These are phyloP conservation scores for Microdochium nivale DNA, from an alignment of 2,329 filamentous ascomycete genomes.

Conservation along the genomic window DNA sequence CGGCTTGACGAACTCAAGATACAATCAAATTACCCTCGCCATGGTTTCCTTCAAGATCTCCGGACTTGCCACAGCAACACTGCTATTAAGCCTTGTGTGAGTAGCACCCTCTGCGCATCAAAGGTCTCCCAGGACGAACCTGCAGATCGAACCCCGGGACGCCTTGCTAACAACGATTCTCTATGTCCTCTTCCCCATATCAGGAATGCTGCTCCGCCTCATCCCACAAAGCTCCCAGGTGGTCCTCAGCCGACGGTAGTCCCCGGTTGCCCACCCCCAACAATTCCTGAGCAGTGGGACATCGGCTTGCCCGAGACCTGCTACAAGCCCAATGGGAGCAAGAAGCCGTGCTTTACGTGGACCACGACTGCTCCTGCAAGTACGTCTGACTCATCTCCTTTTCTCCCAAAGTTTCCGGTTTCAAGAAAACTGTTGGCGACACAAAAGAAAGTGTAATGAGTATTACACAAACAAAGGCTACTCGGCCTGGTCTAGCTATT, in stretches of 20 bases:
- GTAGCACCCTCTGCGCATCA: too few relatives aligned
- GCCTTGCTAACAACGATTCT: neutral
- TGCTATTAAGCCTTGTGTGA: too few relatives aligned
- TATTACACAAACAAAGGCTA: too few relatives aligned
- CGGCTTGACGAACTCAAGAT: too few relatives aligned
- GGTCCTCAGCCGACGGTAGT: neutral
- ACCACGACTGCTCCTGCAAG: constrained; percentile 6
- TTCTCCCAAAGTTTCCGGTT: neutral
- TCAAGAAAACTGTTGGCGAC: too few relatives aligned
- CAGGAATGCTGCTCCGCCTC: neutral
- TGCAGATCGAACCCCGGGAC: too few relatives aligned
- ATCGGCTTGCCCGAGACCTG: neutral
- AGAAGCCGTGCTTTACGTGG: neutral
- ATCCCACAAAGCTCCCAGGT: neutral
- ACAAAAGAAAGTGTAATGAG: too few relatives aligned
- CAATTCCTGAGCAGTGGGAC: constrained; percentile 6
- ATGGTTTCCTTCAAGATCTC: too few relatives aligned
- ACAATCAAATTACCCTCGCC: too few relatives aligned
- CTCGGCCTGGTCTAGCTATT: too few relatives aligned
- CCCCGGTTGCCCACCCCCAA: neutral
- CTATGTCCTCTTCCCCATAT: neutral
- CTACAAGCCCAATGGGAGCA: neutral
- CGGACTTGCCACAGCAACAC: too few relatives aligned
- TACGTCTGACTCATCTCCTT: constrained; percentile 5
- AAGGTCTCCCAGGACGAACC: too few relatives aligned